Conservation (phyloP, 2,329 filamentous ascomycete genomes). For the Cercospora sp. region DNA sequence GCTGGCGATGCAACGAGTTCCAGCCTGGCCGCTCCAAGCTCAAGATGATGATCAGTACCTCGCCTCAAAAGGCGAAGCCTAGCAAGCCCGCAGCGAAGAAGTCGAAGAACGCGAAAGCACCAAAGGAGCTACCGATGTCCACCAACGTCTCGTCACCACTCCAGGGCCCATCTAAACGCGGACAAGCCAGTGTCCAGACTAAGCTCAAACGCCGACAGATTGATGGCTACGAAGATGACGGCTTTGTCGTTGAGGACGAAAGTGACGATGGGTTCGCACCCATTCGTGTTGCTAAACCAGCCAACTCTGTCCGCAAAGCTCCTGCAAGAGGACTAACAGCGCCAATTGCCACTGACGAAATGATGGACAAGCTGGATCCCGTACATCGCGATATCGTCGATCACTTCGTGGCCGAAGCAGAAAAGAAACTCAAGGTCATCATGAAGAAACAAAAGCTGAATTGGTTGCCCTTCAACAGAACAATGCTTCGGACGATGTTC, state of each 20-base stretch:
- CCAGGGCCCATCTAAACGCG: constrained; percentile 48
- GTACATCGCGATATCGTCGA: constrained; percentile 65
- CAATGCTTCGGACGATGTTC: constrained; percentile 71
- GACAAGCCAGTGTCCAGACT: constrained; percentile 33
- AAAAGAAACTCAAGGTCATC: constrained; percentile 60
- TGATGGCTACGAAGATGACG: constrained; percentile 42
- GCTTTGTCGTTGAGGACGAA: constrained; percentile 41
- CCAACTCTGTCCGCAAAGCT: constrained; percentile 40
- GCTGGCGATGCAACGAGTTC: constrained; percentile 51
- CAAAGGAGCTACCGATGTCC: constrained; percentile 57
- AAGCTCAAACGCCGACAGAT: constrained; percentile 31
- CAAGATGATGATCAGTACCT: constrained; percentile 54
- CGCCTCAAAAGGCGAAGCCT: constrained; percentile 34
- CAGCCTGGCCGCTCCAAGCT: constrained; percentile 47
- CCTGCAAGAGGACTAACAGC: constrained; percentile 50
- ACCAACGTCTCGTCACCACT: constrained; percentile 69
- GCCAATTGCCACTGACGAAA: constrained; percentile 60
- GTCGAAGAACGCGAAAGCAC: constrained; percentile 39
- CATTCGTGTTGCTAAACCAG: constrained; percentile 38
- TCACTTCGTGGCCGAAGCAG: constrained; percentile 65
- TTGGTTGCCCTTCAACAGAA: constrained; percentile 65
- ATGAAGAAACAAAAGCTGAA: constrained; percentile 61
- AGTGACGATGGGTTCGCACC: constrained; percentile 49
- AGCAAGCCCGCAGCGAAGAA: constrained; percentile 39
- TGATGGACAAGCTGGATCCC: constrained; percentile 57